phyloP scores from a whole-genome alignment of 1,284 basidiomycete species.

The Volvariella volvacea region DNA sequence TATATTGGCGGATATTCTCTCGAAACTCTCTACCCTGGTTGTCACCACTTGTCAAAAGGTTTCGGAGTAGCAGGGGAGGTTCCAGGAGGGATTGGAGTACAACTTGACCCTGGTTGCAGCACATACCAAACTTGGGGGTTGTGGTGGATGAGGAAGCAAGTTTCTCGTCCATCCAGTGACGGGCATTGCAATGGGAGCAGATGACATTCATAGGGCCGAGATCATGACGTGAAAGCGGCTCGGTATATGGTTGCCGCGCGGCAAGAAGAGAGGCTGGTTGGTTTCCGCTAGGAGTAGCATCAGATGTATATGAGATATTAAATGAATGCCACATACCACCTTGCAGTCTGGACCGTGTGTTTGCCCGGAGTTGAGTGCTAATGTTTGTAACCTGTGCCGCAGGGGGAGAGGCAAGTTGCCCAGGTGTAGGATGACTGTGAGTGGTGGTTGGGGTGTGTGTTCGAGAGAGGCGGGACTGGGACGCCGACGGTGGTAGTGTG shows the following conservation, averaged over 20 bases:
- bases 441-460: too few relatives aligned
- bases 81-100: conserved; percentile 5
- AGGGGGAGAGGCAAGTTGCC: too few relatives aligned
- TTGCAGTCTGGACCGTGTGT: too few relatives aligned
- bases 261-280: too few relatives aligned
- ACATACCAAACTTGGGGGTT: conserved; percentile 14
- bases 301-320: too few relatives aligned
- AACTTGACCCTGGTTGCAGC: conserved; percentile 15
- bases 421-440: too few relatives aligned
- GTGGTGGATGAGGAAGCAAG: conserved; percentile 6
- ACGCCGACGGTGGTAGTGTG: too few relatives aligned
- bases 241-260: not conserved
- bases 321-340: too few relatives aligned
- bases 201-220: conserved; percentile 11
- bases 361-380: too few relatives aligned
- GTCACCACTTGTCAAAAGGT: conserved; percentile 13
- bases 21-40: conserved; percentile 13
- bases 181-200: conserved; percentile 10
- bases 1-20: conserved; percentile 25
- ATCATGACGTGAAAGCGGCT: conserved; percentile 3
- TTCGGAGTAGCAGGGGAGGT: conserved; percentile 9
- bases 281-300: too few relatives aligned
- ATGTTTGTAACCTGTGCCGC: too few relatives aligned
- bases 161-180: conserved; percentile 11
- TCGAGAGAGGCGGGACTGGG: too few relatives aligned